A percentile compares a stretch with the other conserved stretches of the same genome.
These are phyloP conservation scores for Solanum ossicruentum DNA, from an alignment of 257 asterid genomes.

Conservation along the genomic window DNA sequence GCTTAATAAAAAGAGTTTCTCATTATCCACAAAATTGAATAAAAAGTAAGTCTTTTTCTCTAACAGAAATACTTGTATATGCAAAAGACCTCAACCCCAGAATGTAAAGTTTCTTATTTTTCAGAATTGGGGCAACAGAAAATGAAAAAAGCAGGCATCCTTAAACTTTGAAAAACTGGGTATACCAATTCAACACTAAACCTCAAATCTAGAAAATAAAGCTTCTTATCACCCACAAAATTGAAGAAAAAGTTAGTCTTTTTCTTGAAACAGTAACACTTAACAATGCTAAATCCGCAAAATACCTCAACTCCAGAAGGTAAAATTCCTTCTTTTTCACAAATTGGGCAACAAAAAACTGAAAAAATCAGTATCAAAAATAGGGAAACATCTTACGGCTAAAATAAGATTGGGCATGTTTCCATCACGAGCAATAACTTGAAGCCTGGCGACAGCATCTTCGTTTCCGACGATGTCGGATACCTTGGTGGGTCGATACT, in stretches of 20 bases:
- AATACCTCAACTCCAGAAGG: neutral
- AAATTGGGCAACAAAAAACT: neutral
- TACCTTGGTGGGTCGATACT: constrained; percentile 70
- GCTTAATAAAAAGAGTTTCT: neutral
- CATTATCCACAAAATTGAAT: neutral
- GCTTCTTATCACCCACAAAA: neutral
- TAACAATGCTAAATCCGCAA: neutral
- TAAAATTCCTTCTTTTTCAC: neutral
- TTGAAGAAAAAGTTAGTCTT: neutral
- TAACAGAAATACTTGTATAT: neutral
- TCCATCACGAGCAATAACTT: constrained; percentile 85
- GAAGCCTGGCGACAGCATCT: constrained; percentile 87
- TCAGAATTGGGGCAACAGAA: neutral
- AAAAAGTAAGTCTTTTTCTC: neutral
- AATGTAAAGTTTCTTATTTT: neutral
- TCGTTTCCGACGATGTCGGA: constrained; percentile 88
- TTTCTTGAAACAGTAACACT: neutral
- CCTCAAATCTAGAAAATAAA: neutral
- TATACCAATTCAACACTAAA: neutral
- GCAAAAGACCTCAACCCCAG: neutral
- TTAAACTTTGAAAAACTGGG: neutral
- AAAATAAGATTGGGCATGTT: constrained; percentile 92
- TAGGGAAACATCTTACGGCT: constrained; percentile 29
- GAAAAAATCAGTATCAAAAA: neutral
- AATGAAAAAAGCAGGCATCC: neutral